Evolutionary conservation across 2,329 filamentous ascomycete species (phyloP).

Genomic region (Neonectria hederae): DNA sequence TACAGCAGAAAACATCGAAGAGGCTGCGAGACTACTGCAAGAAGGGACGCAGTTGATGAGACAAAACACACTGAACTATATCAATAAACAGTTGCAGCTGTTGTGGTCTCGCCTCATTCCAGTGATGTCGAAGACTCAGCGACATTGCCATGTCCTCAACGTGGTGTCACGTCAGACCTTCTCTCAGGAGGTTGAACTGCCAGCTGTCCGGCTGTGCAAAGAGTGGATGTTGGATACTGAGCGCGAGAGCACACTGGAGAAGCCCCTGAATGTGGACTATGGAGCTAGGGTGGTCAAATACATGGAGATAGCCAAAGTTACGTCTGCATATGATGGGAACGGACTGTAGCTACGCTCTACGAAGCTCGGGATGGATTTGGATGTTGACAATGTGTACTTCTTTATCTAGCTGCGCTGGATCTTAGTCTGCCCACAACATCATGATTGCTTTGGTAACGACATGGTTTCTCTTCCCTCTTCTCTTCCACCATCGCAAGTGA

Average conservation of each 20-base stretch:
- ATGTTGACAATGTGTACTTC: background rate
- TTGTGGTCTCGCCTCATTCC: background rate
- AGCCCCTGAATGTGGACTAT: background rate
- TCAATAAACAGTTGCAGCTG: background rate
- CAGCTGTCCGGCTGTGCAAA: background rate
- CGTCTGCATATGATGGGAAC: background rate
- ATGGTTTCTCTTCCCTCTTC: background rate
- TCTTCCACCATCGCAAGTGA: background rate
- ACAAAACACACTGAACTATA: background rate
- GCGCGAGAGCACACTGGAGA: background rate
- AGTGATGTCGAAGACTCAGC: background rate
- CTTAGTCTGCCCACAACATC: background rate
- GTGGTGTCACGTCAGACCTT: background rate
- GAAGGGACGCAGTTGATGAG: background rate
- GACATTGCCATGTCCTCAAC: background rate
- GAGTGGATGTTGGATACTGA: background rate
- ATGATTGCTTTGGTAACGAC: background rate
- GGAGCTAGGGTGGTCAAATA: background rate
- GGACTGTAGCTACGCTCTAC: background rate
- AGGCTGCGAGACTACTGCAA: background rate
- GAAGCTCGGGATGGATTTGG: background rate
- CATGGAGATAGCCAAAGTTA: background rate
- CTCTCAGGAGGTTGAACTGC: background rate
- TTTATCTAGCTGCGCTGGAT: background rate
- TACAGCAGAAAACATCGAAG: background rate